Conservation (phyloP, 1,139 yeast genomes). For the Nakaseomyces uthaithaninus region DNA sequence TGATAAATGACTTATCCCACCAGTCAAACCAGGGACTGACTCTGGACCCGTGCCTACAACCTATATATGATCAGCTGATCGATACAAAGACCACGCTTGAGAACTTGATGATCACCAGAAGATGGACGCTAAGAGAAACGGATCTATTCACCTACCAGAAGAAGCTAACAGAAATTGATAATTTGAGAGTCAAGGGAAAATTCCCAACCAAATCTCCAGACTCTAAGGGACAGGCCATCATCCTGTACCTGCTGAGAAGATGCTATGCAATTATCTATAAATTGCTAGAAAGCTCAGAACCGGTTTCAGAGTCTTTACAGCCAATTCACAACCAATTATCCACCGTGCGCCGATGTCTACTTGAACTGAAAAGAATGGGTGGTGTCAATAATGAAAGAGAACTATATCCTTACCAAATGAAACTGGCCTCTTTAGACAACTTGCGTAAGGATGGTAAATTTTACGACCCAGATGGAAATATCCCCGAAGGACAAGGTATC, state of each 20-base stretch:
- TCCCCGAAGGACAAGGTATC: conserved; percentile 97
- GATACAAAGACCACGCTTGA: conserved; percentile 67
- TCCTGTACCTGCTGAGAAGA: conserved; percentile 74
- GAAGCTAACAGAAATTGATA: conserved; percentile 63
- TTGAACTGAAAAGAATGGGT: conserved; percentile 86
- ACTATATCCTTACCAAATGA: conserved; percentile 90
- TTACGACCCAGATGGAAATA: conserved; percentile 64
- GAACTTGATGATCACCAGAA: conserved; percentile 75
- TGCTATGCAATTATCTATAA: conserved; percentile 86
- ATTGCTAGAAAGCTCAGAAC: conserved; percentile 84
- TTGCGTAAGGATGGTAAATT: conserved; percentile 85
- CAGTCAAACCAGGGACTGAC: conserved; percentile 39
- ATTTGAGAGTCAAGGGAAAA: conserved; percentile 50
- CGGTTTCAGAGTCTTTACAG: conserved; percentile 85
- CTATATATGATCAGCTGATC: conserved; percentile 47
- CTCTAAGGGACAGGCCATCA: conserved; percentile 52
- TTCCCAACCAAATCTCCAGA: conserved; percentile 36
- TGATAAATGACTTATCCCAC: conserved; percentile 64
- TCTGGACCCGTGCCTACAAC: conserved; percentile 43
- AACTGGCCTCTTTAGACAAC: conserved; percentile 81
- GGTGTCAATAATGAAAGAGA: conserved; percentile 83
- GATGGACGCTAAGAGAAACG: conserved; percentile 96
- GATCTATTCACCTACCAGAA: conserved; percentile 81
- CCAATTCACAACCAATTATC: conserved; percentile 88
- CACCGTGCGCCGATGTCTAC: conserved; percentile 80